Base-by-base conservation (phyloP, 441 rosid genomes). In the Brassica balearica region DNA sequence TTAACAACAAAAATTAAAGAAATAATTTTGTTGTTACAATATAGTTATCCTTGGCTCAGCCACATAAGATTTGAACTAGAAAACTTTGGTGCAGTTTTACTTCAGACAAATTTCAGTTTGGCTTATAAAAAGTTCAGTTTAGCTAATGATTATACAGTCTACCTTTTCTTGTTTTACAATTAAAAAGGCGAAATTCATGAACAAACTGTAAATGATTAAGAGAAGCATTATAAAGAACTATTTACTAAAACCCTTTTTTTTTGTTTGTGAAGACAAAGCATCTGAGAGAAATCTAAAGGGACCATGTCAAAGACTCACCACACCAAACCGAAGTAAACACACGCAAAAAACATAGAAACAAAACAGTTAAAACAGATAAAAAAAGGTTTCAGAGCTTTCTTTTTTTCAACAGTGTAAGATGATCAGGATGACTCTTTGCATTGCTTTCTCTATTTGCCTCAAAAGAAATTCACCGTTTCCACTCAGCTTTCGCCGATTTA, bases 381-480 rank as follows among this genome's bases (percentile, higher is more conserved):
- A 36, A 71, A 46, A 68, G 58, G 59, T 72, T 51, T 71, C 75
- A 60, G 61, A 77, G 76, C 78, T 8, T 38, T 19, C 19, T 19
- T 70, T 78, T 66, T 76, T 71, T 3, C 78, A 72, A 71, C 64
- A 38, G 59, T 22, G 73, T 59, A 67, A 41, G 68, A 58, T 68
- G 78, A 65, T 55, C 62, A 69, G 15, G 36, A 25, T 22, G 75
- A 46, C 69, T 66, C 78, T 43, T 9, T 41, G 60, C 63, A 74
- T 55, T 61, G 22, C 23, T 53, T 77, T 74, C 70, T 78, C 72
- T 69, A 11, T 41, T 20, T 58, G 65, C 74, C 34, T 34, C 36
- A 11, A 4, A 2, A 62, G 20, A 70, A 70, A 66, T 69, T 92
- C 87, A 92, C 86, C 94, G 85, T 84, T 82, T 90, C 97, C 93